Evolutionary conservation across 257 asterid species (phyloP), one percentile per base, ranked within the genome.

Genomic region (Thymus mandschuricus): DNA sequence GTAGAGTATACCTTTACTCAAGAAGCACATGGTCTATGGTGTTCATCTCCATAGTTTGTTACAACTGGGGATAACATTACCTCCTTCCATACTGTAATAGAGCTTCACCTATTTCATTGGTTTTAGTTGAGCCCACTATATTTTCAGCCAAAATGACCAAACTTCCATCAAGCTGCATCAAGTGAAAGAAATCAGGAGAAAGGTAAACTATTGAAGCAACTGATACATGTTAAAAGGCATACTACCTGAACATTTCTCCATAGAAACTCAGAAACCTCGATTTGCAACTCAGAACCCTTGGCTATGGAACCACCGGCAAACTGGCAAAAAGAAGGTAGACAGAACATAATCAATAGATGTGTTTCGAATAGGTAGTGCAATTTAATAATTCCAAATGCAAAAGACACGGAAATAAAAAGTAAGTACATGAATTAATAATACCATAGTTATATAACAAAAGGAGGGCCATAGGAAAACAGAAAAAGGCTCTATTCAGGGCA

Each of bases 241-340:
- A 69, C 79, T 79, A 95, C 99, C 97, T 89, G 87, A 64, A 95
- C 99, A 78, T 95, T 82, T 61, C 84, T 92, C 99, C 99, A 95
- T 31, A 85, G 66, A 74, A 95, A 87, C 88, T 95, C 99, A 45
- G 96, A 87, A 75, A 88, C 92, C 82, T 95, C 99, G 68, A 95
- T 68, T 81, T 89, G 96, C 81, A 95, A 72, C 84, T 95, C 99
- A 12, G 98, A 92, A 74, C 99, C 97, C 76, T 74, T 51, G 67
- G 97, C 81, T 45, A 95, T 92, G 72, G 88, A 86, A 86, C 99
- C 99, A 66, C 96, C 94, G 60, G 63, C 74, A 78, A 95, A 95
- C 99, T 95, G 86, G 75, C 69, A 83, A 63, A 73, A 30, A 68
- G 54, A 58, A 70, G 78, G 12, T 15, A 55, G 34, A 60, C 54